phyloP scores from a whole-genome alignment of 116 monocot genomes.

The Cymodocea nodosa region DNA sequence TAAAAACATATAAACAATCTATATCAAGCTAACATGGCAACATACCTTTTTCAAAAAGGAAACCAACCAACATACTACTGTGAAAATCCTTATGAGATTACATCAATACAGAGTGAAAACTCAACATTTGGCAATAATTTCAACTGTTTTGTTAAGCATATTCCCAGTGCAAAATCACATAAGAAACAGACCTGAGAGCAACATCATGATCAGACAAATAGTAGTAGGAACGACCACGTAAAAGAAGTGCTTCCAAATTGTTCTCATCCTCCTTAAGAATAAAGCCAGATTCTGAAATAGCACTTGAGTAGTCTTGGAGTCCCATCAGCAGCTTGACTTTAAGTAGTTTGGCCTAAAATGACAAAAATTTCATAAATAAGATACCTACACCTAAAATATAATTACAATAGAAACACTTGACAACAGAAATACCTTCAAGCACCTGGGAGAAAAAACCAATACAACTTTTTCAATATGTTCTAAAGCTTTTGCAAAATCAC shows the following conservation, averaged over 20 bases:
- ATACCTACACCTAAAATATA: background rate
- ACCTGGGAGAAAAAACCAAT: constrained; percentile 80
- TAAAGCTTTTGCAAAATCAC: constrained; percentile 74
- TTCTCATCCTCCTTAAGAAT: constrained; percentile 93
- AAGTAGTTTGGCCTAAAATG: constrained; percentile 70
- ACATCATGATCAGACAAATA: constrained; percentile 96
- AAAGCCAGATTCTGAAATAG: constrained; percentile 76
- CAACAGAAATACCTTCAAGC: constrained; percentile 48
- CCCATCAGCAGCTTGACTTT: constrained; percentile 67
- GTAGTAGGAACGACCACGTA: constrained; percentile 91
- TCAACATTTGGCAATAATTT: too few relatives aligned
- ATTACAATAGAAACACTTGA: background rate
- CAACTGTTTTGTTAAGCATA: too few relatives aligned
- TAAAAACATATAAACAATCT: background rate
- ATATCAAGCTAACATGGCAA: background rate
- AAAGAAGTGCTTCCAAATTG: constrained; percentile 70
- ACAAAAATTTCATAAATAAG: constrained; percentile 3
- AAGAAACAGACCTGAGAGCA: constrained; percentile 53
- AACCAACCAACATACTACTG: too few relatives aligned
- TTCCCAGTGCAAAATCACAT: too few relatives aligned
- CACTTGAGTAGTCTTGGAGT: constrained; percentile 76
- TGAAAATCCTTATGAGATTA: too few relatives aligned
- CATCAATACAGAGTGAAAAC: too few relatives aligned
- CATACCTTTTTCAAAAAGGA: too few relatives aligned
- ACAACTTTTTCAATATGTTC: constrained; percentile 87